Percentiles rank a stretch among this genome's conserved stretches.
Conservation (phyloP, 805 yeast genomes). For the Diddensiella caesifluorescens region DNA sequence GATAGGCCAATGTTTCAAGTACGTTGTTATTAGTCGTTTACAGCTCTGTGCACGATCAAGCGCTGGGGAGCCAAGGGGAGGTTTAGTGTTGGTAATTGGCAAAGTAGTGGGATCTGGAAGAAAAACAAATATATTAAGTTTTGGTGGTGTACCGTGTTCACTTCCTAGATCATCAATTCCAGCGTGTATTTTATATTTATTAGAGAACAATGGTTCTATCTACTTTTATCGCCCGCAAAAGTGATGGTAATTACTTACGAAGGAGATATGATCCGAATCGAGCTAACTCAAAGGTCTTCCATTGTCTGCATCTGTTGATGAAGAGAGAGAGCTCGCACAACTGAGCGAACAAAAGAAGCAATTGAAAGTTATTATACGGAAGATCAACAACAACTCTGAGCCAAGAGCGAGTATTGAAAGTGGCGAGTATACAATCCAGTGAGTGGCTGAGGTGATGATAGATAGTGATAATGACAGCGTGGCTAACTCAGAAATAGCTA, state of each 20-base stretch:
- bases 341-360: slow-evolving; percentile 77
- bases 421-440: slow-evolving; percentile 63
- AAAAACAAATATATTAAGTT: too few species aligned
- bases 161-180: too few species aligned
- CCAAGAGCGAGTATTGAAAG: slow-evolving; percentile 80
- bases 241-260: slow-evolving; percentile 23
- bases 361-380: slow-evolving; percentile 66
- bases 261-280: background rate
- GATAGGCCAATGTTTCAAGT: too few species aligned
- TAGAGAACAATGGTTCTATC: slow-evolving; percentile 35
- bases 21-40: too few species aligned
- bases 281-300: slow-evolving; percentile 57
- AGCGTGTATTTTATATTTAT: background rate
- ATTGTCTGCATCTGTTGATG: slow-evolving; percentile 84
- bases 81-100: too few species aligned
- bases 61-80: too few species aligned
- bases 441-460: slow-evolving; percentile 12
- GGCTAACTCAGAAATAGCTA: slow-evolving; percentile 37
- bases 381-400: slow-evolving; percentile 75
- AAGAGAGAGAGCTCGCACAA: slow-evolving; percentile 50
- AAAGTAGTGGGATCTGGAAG: too few species aligned
- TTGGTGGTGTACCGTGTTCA: too few species aligned
- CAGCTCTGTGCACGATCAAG: too few species aligned
- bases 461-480: too few species aligned
- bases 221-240: slow-evolving; percentile 30